phyloP scores from a whole-genome alignment of 768 basidiomycete genomes.

The Cubamyces lactineus region DNA sequence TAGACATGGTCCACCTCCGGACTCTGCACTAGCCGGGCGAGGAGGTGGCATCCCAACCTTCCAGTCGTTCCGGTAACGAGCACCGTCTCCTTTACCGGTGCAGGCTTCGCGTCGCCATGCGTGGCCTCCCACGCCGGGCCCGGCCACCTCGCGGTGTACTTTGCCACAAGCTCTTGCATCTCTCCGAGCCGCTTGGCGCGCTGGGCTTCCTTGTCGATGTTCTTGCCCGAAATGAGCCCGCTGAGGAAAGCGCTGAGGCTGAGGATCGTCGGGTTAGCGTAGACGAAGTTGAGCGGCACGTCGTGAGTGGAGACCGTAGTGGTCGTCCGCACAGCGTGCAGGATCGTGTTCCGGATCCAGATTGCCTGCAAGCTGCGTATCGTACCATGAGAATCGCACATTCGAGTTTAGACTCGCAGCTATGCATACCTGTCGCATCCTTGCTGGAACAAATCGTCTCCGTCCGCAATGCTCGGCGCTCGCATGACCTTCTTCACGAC shows the following conservation, averaged over 20 bases:
- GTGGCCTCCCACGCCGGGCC: slow-evolving; percentile 5
- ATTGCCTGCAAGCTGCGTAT: slow-evolving; percentile 36
- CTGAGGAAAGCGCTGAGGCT: slow-evolving; percentile 29
- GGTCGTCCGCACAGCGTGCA: slow-evolving; percentile 33
- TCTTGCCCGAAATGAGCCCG: slow-evolving; percentile 8
- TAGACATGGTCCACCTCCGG: slow-evolving; percentile 29
- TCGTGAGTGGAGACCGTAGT: slow-evolving; percentile 17
- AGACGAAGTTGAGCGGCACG: slow-evolving; percentile 40
- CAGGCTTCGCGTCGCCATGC: neutral
- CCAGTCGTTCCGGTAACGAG: slow-evolving; percentile 42
- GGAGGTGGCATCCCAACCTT: slow-evolving; percentile 33
- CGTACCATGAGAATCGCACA: neutral
- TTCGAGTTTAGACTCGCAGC: neutral
- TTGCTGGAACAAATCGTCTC: slow-evolving; percentile 44
- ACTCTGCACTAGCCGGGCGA: slow-evolving; percentile 28
- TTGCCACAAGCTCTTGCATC: slow-evolving; percentile 45
- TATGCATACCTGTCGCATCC: slow-evolving; percentile 44
- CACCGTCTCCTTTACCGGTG: slow-evolving; percentile 24
- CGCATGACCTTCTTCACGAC: slow-evolving; percentile 40
- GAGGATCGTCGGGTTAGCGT: slow-evolving; percentile 44
- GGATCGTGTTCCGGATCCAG: slow-evolving; percentile 38
- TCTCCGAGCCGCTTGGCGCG: slow-evolving; percentile 21
- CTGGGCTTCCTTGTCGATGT: slow-evolving; percentile 25
- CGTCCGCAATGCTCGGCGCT: slow-evolving; percentile 34
- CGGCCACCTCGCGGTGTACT: slow-evolving; percentile 35